Evolutionary conservation across 73 alveolate genomes (phyloP), one percentile per base, ranked within the genome.

Genomic region (Halteria grandinella): DNA sequence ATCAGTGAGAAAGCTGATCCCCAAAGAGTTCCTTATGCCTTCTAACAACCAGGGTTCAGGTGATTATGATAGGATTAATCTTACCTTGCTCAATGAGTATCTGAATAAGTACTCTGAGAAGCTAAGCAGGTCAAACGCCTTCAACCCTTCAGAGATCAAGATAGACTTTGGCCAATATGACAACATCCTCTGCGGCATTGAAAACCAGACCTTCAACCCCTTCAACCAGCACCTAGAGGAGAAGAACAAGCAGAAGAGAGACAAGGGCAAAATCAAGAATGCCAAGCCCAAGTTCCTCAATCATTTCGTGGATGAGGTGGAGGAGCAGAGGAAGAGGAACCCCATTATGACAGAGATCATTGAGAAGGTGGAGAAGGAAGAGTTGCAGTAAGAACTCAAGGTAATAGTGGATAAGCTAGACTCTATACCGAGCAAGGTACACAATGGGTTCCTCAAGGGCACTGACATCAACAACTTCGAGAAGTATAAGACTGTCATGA

Each of bases 51-150:
- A n/a, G n/a, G n/a, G n/a, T n/a, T n/a, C n/a, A n/a, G n/a, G 47
- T 4, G 80, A 66, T 66, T 66, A 25, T 47, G 80, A 66, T 66
- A 41, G 80, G 15, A 45, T 66, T 24, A 66, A 66, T 47, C 53
- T 44, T 2, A 47, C 66, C 5, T 45, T 66, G 80, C 66, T 66
- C 2, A 66, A 66, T 66, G 80, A 66, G 20, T 66, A 66, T 44
- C 52, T 66, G 52, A 66, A 66, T 28, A 66, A 66, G 32, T 66
- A 66, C 29, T 18, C 69, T 6, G 80, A 41, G 23, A 66, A 66
- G 34, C 66, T 66, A 24, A 66, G 80, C 53, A 3, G 63, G 12
- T 52, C 55, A 21, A 66, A 66, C 29, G 63, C 69, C 15, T 23
- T 32, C 27, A 53, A 66, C 32, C 66, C 63, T 23, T 44, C 14